These are phyloP conservation scores for Rostrohypoxylon terebratum DNA, from an alignment of 495 filamentous ascomycete species.

Conservation along the genomic window DNA sequence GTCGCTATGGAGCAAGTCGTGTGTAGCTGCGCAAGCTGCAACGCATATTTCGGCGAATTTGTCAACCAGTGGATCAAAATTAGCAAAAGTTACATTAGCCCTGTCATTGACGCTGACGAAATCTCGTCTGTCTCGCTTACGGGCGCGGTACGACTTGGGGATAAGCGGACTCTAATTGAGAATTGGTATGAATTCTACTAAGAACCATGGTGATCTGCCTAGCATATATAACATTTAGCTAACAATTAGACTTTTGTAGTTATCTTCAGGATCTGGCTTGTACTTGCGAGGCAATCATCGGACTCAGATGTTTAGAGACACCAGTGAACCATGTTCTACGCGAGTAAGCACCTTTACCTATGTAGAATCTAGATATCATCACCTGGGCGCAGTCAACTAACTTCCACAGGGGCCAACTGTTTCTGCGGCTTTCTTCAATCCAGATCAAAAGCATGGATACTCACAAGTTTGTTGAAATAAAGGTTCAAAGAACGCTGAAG, in stretches of 20 bases:
- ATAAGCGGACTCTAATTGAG: conserved; percentile 49
- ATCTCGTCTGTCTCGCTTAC: conserved; percentile 28
- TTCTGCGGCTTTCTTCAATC: conserved; percentile 40
- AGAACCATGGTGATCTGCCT: not conserved
- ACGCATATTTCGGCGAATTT: conserved; percentile 50
- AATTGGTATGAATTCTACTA: conserved; percentile 47
- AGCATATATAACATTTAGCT: not conserved
- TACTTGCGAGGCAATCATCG: conserved; percentile 45
- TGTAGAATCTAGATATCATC: too few species aligned
- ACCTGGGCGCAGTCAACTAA: conserved; percentile 8
- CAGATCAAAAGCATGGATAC: conserved; percentile 25
- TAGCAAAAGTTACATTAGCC: conserved; percentile 57
- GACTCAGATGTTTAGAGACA: conserved; percentile 48
- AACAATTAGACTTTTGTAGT: conserved; percentile 27
- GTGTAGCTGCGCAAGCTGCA: conserved; percentile 57
- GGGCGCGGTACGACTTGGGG: conserved; percentile 43
- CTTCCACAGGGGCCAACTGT: conserved; percentile 42
- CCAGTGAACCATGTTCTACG: conserved; percentile 53
- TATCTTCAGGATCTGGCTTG: conserved; percentile 52
- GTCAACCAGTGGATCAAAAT: conserved; percentile 60
- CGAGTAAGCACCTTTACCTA: conserved; percentile 42
- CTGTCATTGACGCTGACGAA: conserved; percentile 46
- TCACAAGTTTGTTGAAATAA: conserved; percentile 34
- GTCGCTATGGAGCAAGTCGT: conserved; percentile 49
- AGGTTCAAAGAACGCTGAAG: conserved; percentile 48